Base-by-base conservation (phyloP, 768 basidiomycete genomes). In the Mycena sanguinolenta region DNA sequence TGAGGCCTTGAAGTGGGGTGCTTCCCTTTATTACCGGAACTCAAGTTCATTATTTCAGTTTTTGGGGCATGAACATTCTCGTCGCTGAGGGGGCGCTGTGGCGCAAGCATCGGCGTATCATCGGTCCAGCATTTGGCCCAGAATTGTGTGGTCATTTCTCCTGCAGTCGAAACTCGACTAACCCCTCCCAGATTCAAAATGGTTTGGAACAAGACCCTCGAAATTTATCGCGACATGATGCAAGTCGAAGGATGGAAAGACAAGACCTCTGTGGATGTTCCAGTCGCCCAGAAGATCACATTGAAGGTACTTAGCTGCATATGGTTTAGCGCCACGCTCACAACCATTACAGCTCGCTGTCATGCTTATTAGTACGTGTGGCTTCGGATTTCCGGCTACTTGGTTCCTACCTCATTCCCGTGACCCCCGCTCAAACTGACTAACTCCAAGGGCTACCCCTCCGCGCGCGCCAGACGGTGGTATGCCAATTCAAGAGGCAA, bases 331-430 rank as follows among this genome's bases (percentile, higher is more conserved):
- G 62, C 25, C 46, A 9, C 17, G 34, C 55, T 30, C n/a, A 21
- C n/a, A 42, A 5, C 27, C 52, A 38, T 27, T n/a, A 38, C 44
- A 87, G 86, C 67, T 85, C 19, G 82, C 86, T 5, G 79, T 87
- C 14, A 69, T 86, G 21, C 75, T 86, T 16, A 80, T 88, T 25
- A 83, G 82, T 13, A 82, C 77, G 71, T 87, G 86, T 65, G 86
- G 84, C 1, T 86, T 87, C 57, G 87, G 86, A 4, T 82, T 87
- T 46, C 74, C 79, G 0, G 83, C 85, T 60, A 78, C 78, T 38
- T 87, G 85, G 86, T 71, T 73, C 10, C 74, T 62, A 34, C 23
- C 28, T 49, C 27, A 16, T 19, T 4, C 21, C 12, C 28, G 6
- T 23, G 12, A 23, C 2, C n/a, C 7, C 10, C 7, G 6, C 21